These are phyloP conservation scores for Solanum commersonii DNA, from an alignment of 257 asterid species.

Conservation along the genomic window DNA sequence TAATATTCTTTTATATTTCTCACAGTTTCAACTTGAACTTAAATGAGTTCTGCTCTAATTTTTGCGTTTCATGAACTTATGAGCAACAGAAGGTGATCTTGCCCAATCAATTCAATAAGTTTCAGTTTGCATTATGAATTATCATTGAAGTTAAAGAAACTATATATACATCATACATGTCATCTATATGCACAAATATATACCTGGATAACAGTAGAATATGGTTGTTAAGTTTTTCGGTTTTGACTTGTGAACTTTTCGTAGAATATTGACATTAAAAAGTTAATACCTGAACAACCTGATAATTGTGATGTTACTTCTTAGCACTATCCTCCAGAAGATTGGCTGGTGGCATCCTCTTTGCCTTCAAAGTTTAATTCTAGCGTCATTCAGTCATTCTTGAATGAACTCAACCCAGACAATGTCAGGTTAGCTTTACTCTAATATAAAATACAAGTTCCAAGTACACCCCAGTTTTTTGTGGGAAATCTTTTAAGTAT, in stretches of 20 bases:
- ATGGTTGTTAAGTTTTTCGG: background rate
- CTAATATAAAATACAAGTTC: background rate
- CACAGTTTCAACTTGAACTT: background rate
- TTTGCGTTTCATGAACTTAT: background rate
- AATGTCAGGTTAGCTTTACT: conserved; percentile 51
- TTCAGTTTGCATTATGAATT: background rate
- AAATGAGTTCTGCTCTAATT: background rate
- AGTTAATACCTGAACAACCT: background rate
- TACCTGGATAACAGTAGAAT: background rate
- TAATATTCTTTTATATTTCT: no score
- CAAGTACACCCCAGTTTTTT: background rate
- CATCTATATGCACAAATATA: background rate
- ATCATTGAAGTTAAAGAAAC: background rate
- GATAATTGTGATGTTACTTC: conserved; percentile 9
- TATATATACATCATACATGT: background rate
- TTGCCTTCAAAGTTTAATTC: conserved; percentile 66
- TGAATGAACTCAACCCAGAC: conserved; percentile 67
- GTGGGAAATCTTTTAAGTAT: background rate
- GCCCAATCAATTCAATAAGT: background rate
- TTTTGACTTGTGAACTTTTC: background rate
- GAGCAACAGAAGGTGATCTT: background rate
- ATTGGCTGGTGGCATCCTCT: conserved; percentile 95
- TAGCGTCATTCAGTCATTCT: conserved; percentile 43
- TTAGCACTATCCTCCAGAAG: conserved; percentile 80
- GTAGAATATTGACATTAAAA: background rate